phyloP scores from a whole-genome alignment of 78 protist species.

The Dictyostelium citrinum region DNA sequence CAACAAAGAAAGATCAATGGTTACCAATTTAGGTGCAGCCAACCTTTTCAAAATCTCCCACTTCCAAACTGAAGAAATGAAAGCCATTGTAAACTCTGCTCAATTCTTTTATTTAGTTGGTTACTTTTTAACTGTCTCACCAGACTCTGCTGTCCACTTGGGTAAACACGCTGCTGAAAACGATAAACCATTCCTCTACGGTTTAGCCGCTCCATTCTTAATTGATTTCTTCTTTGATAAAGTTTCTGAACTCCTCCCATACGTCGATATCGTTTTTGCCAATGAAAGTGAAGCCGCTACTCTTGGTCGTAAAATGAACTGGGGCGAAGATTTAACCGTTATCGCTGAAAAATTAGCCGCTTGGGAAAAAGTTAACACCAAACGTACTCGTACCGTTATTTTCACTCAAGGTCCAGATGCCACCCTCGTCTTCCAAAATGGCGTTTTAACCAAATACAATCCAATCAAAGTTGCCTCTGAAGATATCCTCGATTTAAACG shows the following conservation, averaged over 20 bases:
- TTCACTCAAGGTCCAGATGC: slow-evolving; percentile 95
- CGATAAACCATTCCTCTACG: slow-evolving; percentile 84
- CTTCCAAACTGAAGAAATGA: slow-evolving; percentile 74
- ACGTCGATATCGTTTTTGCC: slow-evolving; percentile 94
- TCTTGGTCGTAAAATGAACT: slow-evolving; percentile 74
- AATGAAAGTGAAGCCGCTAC: slow-evolving; percentile 95
- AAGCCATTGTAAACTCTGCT: slow-evolving; percentile 75
- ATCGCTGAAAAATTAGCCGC: slow-evolving; percentile 83
- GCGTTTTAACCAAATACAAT: slow-evolving; percentile 67
- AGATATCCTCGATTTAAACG: slow-evolving; percentile 97
- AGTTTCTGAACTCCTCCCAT: slow-evolving; percentile 81
- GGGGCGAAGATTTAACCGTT: slow-evolving; percentile 81
- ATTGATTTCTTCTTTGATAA: slow-evolving; percentile 90
- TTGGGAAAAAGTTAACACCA: slow-evolving; percentile 82
- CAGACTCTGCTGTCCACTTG: slow-evolving; percentile 80
- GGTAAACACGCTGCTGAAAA: slow-evolving; percentile 89
- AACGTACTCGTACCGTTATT: slow-evolving; percentile 89
- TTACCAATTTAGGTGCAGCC: slow-evolving; percentile 93
- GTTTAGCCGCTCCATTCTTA: slow-evolving; percentile 95
- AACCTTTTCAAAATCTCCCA: slow-evolving; percentile 87
- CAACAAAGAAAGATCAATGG: slow-evolving; percentile 84
- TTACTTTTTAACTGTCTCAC: slow-evolving; percentile 95
- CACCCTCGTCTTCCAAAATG: slow-evolving; percentile 86
- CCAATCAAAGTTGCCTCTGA: slow-evolving; percentile 57
- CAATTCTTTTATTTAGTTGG: slow-evolving; percentile 88